A percentile compares a stretch with the other conserved stretches of the same genome.
phyloP scores from a whole-genome alignment of 108 stramenopile species.

The Cyclotella baltica region DNA sequence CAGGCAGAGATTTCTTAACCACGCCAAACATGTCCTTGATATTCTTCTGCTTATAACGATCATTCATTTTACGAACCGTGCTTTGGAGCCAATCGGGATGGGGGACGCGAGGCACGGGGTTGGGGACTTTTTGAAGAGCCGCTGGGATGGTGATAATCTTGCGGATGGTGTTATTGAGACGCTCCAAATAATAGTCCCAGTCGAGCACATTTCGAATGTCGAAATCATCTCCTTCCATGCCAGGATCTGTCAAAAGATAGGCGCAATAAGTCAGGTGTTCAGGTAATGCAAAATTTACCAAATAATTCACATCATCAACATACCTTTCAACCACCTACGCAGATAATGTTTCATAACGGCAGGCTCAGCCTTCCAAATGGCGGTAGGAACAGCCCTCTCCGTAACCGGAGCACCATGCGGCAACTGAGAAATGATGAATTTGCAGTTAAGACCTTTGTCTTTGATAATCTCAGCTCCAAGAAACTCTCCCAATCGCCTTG shows the following conservation, averaged over 20 bases:
- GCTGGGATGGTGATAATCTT: slow-evolving; percentile 99
- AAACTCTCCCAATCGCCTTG: slow-evolving; percentile 96
- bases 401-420: slow-evolving; percentile 98
- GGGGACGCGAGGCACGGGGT: slow-evolving; percentile 94
- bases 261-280: not conserved
- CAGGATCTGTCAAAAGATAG: slow-evolving; percentile 50
- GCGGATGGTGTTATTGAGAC: slow-evolving; percentile 95
- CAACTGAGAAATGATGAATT: slow-evolving; percentile 94
- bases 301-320: not conserved
- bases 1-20: slow-evolving; percentile 14
- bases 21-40: slow-evolving; percentile 81
- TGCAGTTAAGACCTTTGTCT: slow-evolving; percentile 98
- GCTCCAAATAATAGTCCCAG: slow-evolving; percentile 98
- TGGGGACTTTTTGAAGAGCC: slow-evolving; percentile 93
- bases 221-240: slow-evolving; percentile 86
- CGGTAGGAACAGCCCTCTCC: slow-evolving; percentile 95
- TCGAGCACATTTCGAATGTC: slow-evolving; percentile 95
- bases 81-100: slow-evolving; percentile 97
- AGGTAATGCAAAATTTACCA: not conserved
- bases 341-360: slow-evolving; percentile 90
- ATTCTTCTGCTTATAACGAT: slow-evolving; percentile 86
- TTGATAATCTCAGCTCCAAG: slow-evolving; percentile 98
- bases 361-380: slow-evolving; percentile 95
- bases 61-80: slow-evolving; percentile 87
- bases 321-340: slow-evolving; percentile 90